Conservation (phyloP, 2,329 filamentous ascomycete genomes). For the Ascochyta pisi region DNA sequence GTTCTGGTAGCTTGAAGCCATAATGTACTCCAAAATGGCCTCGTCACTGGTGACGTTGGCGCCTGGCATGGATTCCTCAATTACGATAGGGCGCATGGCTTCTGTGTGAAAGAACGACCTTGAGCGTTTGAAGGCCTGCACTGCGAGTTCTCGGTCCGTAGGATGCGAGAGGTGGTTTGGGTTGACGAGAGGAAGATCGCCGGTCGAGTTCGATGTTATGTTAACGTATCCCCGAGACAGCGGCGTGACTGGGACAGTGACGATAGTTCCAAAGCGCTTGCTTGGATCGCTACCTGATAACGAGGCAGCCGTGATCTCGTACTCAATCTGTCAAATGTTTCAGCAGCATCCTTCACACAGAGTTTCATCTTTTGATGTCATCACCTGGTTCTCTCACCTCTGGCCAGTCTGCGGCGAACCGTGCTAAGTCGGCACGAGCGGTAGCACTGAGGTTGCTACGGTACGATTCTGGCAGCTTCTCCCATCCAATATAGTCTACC, state of each 20-base stretch:
- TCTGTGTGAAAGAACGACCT: not conserved
- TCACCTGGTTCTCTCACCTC: not conserved
- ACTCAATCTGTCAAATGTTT: not conserved
- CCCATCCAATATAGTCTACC: not conserved
- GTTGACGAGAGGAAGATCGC: not conserved
- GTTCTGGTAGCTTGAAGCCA: not conserved
- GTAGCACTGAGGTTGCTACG: not conserved
- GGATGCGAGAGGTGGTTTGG: not conserved
- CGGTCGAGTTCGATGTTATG: slow-evolving; percentile 25
- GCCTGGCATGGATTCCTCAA: not conserved
- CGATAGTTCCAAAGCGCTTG: not conserved
- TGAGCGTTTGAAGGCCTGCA: not conserved
- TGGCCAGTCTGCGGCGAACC: not conserved
- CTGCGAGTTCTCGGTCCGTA: not conserved
- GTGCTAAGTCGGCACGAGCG: not conserved
- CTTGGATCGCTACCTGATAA: not conserved
- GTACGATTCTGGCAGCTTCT: not conserved
- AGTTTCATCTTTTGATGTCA: not conserved
- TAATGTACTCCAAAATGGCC: not conserved
- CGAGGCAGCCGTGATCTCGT: not conserved
- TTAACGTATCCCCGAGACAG: not conserved
- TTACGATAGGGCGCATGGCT: not conserved
- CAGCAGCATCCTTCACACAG: not conserved
- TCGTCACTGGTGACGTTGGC: not conserved
- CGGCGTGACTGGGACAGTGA: not conserved